Evolutionary conservation across 495 filamentous ascomycete species (phyloP).

Genomic region (Opeltia flavorubescens): DNA sequence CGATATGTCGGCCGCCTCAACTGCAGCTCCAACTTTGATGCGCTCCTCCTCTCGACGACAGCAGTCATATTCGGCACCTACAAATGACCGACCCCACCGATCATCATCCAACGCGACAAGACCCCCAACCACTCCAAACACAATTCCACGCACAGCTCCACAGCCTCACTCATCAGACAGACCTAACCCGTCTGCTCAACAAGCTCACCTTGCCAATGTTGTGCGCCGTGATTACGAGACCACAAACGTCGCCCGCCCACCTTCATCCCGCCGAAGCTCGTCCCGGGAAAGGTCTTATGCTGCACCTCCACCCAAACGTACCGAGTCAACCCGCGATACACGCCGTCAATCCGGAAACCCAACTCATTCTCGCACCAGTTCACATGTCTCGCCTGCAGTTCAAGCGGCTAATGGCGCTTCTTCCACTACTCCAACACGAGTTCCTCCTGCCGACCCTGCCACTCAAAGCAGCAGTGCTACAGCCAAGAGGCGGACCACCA

Average conservation of each 20-base stretch:
- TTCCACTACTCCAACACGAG: conserved; percentile 30
- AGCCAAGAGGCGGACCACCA: conserved; percentile 61
- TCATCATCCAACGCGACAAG: conserved; percentile 39
- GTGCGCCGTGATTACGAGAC: conserved; percentile 46
- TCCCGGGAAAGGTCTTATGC: conserved; percentile 39
- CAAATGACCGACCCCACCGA: conserved; percentile 41
- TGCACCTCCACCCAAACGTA: conserved; percentile 32
- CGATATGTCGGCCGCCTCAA: conserved; percentile 14
- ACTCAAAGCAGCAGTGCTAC: conserved; percentile 28
- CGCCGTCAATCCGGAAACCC: conserved; percentile 31
- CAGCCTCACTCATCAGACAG: conserved; percentile 37
- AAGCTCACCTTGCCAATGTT: conserved; percentile 36
- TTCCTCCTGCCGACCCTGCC: conserved; percentile 20
- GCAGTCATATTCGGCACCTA: conserved; percentile 16
- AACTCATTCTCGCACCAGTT: conserved; percentile 32
- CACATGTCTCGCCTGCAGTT: conserved; percentile 40
- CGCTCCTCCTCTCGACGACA: conserved; percentile 16
- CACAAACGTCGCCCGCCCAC: conserved; percentile 31
- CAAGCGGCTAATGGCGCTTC: conserved; percentile 30
- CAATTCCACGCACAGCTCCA: conserved; percentile 29
- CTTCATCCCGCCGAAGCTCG: conserved; percentile 37
- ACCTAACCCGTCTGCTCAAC: conserved; percentile 34
- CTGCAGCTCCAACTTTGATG: conserved; percentile 10
- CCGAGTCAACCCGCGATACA: conserved; percentile 34
- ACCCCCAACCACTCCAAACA: conserved; percentile 17